Conservation (phyloP, 108 stramenopile species). For the Cyclotella atomus region DNA sequence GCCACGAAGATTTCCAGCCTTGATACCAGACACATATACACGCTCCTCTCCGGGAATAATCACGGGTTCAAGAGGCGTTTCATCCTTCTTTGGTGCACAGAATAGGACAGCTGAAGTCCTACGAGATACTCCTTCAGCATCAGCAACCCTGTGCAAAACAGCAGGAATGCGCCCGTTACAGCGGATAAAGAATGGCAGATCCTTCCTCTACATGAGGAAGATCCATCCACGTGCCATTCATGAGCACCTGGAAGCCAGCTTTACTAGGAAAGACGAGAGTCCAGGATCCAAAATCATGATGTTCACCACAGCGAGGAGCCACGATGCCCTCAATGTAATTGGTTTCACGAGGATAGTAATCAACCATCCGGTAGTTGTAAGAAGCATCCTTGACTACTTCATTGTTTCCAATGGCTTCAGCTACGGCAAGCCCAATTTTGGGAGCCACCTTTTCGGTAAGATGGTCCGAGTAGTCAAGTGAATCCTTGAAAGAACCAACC, state of each 20-base stretch:
- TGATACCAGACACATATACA: conserved; percentile 27
- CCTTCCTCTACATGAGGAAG: conserved; percentile 8
- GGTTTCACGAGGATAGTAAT: conserved; percentile 22
- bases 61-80: conserved; percentile 33
- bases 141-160: conserved; percentile 23
- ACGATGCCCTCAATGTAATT: background rate
- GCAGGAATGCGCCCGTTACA: conserved; percentile 37
- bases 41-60: conserved; percentile 18
- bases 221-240: conserved; percentile 13
- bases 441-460: background rate
- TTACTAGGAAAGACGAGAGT: conserved; percentile 25
- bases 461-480: conserved; percentile 8
- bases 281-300: conserved; percentile 39
- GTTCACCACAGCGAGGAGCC: conserved; percentile 40
- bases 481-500: background rate
- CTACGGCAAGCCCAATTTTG: conserved; percentile 28
- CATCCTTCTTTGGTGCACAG: conserved; percentile 30
- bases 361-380: conserved; percentile 47
- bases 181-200: conserved; percentile 27
- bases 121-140: background rate
- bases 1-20: conserved; percentile 22
- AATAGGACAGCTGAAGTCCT: conserved; percentile 30
- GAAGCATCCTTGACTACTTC: conserved; percentile 27
- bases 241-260: conserved; percentile 21
- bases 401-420: conserved; percentile 21